Conservation (phyloP, 129 eudicot genomes). For the Tagetes erecta region DNA sequence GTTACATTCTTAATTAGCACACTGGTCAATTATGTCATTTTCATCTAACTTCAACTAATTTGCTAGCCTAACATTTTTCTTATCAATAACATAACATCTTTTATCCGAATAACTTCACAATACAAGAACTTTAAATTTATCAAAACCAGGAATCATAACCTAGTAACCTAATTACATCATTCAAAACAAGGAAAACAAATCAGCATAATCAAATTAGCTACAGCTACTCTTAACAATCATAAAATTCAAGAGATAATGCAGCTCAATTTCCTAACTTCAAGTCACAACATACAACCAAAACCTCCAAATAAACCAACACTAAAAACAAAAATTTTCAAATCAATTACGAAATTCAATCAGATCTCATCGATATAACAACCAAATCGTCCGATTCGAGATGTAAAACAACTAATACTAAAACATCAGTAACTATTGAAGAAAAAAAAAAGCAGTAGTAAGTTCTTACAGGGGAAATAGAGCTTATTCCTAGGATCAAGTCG, state of each 20-base stretch:
- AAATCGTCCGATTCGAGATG: not conserved
- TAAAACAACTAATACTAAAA: not conserved
- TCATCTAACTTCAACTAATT: not conserved
- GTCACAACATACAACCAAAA: not conserved
- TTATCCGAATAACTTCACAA: not conserved
- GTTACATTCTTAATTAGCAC: conserved; percentile 9
- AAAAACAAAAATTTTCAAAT: not conserved
- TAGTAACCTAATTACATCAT: not conserved
- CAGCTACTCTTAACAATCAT: conserved; percentile 3
- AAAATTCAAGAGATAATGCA: not conserved
- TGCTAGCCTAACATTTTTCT: not conserved
- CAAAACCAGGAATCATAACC: conserved; percentile 4
- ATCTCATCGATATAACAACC: conserved; percentile 17
- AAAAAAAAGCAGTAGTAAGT: not conserved
- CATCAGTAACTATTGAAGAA: not conserved
- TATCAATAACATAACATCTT: conserved; percentile 23
- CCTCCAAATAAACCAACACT: not conserved
- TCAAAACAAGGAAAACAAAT: not conserved
- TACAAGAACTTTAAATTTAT: not conserved
- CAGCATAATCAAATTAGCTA: conserved; percentile 6
- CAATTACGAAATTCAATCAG: conserved; percentile 23
- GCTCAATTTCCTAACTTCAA: conserved; percentile 12
- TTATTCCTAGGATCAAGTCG: conserved; percentile 79
- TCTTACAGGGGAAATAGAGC: conserved; percentile 80
- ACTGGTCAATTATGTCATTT: not conserved